Evolutionary conservation across 352 stramenopile species (phyloP).

Genomic region (Pythium rhizo-oryzae): DNA sequence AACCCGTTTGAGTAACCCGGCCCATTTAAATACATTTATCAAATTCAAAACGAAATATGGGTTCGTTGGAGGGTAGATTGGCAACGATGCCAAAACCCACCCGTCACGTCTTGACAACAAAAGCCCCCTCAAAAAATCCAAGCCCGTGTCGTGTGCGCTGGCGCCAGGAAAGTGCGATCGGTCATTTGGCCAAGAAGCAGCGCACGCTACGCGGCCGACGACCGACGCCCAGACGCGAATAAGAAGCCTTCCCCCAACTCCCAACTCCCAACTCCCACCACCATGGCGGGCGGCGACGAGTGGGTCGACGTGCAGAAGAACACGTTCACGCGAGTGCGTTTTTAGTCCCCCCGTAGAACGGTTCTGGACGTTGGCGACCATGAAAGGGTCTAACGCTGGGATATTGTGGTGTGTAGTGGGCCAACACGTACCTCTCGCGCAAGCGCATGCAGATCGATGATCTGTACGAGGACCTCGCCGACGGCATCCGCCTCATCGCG

Average conservation of each 20-base stretch:
- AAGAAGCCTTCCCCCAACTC: slow-evolving; percentile 6
- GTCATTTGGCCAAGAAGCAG: neutral
- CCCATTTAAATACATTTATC: neutral
- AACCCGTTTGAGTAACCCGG: neutral
- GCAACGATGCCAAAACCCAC: neutral
- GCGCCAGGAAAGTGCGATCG: slow-evolving; percentile 17
- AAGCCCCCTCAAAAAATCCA: neutral
- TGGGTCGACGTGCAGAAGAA: slow-evolving; percentile 93
- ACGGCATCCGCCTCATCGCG: slow-evolving; percentile 86
- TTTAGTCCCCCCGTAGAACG: no score
- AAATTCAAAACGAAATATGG: no score
- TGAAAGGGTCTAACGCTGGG: neutral
- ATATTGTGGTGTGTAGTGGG: no score
- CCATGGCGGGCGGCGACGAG: slow-evolving; percentile 70
- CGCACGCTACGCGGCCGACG: neutral
- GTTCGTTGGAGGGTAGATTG: no score
- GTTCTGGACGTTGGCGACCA: neutral
- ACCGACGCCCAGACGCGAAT: slow-evolving; percentile 1
- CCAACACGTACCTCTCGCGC: slow-evolving; percentile 88
- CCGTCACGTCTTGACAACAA: slow-evolving; percentile 17
- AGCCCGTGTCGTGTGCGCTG: slow-evolving; percentile 4
- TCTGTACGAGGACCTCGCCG: slow-evolving; percentile 88
- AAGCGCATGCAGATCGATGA: slow-evolving; percentile 91
- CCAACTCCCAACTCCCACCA: slow-evolving; percentile 11
- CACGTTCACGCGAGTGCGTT: slow-evolving; percentile 87